Percentiles rank a stretch among this genome's conserved stretches.
phyloP scores from a whole-genome alignment of 1,284 basidiomycete genomes.

The Bondarzewia mesenterica region DNA sequence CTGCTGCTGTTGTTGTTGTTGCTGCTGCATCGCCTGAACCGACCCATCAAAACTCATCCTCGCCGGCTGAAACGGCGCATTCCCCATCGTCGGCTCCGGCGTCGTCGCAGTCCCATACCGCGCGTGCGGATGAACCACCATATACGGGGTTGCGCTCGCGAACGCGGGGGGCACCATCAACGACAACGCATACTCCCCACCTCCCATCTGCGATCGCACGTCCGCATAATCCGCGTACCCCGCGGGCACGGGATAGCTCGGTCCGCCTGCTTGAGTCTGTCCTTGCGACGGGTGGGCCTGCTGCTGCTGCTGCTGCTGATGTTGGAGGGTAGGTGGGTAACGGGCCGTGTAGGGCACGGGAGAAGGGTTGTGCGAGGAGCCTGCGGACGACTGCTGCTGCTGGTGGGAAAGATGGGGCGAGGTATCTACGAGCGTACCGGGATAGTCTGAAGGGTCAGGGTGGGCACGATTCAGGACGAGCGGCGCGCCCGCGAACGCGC shows the following conservation, averaged over 20 bases:
- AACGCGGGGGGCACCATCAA: neutral
- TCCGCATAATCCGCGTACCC: neutral
- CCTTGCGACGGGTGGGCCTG: neutral
- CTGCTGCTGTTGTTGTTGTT: too few species aligned
- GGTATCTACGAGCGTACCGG: too few species aligned
- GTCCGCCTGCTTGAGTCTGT: too few species aligned
- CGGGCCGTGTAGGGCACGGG: neutral
- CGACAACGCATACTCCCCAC: neutral
- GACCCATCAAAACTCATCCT: too few species aligned
- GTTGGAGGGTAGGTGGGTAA: conserved; percentile 1
- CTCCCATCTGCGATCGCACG: neutral
- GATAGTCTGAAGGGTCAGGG: too few species aligned
- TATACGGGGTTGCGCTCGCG: neutral
- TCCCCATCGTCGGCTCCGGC: neutral
- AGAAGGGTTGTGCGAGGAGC: conserved; percentile 6
- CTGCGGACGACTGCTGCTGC: neutral
- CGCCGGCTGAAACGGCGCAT: neutral
- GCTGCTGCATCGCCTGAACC: neutral
- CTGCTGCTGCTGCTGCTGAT: neutral
- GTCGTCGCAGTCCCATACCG: neutral
- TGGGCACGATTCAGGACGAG: too few species aligned
- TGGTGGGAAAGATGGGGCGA: neutral
- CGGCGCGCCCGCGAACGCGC: too few species aligned
- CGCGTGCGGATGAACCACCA: neutral
- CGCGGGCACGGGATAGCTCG: neutral